A percentile compares a stretch with the other conserved stretches of the same genome.
Evolutionary conservation across 352 stramenopile species (phyloP).

Genomic region (Peronospora destructor): DNA sequence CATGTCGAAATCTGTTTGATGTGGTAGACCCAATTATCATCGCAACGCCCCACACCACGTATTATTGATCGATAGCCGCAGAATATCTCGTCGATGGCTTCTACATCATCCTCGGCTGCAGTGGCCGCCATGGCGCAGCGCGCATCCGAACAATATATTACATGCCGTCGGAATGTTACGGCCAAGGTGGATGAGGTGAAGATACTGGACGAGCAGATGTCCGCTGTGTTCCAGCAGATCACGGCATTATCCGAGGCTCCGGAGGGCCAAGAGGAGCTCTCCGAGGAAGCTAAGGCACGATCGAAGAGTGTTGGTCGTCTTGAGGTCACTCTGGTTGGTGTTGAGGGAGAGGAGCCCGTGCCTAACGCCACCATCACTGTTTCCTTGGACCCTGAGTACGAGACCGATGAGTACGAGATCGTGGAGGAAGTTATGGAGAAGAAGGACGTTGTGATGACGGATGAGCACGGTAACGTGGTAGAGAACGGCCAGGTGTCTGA

Average conservation of each 20-base stretch:
- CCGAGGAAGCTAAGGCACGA: conserved; percentile 24
- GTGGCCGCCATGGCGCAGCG: conserved; percentile 68
- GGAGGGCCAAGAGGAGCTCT: conserved; percentile 25
- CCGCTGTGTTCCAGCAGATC: conserved; percentile 65
- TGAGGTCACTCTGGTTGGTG: conserved; percentile 46
- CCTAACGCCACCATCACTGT: conserved; percentile 56
- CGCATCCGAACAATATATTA: conserved; percentile 74
- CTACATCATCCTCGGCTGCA: conserved; percentile 36
- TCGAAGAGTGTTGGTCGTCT: conserved; percentile 71
- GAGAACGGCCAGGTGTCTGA: conserved; percentile 31
- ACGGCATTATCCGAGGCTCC: conserved; percentile 39
- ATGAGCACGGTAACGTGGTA: conserved; percentile 41
- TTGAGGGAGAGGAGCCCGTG: conserved; percentile 53
- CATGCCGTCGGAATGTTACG: conserved; percentile 70
- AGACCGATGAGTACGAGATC: conserved; percentile 46
- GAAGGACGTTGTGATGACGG: conserved; percentile 45
- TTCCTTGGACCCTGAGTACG: conserved; percentile 70
- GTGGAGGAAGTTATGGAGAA: conserved; percentile 54
- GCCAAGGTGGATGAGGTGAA: conserved; percentile 78
- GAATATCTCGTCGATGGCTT: conserved; percentile 33
- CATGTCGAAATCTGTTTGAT: not conserved
- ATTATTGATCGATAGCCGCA: conserved; percentile 21
- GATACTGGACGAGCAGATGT: conserved; percentile 63
- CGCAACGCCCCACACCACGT: conserved; percentile 15
- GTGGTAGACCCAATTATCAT: conserved; percentile 5